These are phyloP conservation scores for Brassica cretica DNA, from an alignment of 345 rosid species.

Conservation along the genomic window DNA sequence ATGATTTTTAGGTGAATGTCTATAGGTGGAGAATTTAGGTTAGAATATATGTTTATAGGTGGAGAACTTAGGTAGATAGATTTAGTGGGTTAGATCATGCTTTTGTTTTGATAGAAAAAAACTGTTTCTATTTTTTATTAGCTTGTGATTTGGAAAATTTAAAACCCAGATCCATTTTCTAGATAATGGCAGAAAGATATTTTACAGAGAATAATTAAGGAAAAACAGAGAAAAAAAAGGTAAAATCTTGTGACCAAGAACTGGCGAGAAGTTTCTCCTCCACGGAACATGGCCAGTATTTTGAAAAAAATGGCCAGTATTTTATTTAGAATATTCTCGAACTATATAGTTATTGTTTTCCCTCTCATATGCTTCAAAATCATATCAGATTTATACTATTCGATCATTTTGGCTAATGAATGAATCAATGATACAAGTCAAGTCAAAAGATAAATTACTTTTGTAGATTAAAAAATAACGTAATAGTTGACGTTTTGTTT, in stretches of 20 bases:
- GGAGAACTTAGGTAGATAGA: constrained; percentile 33
- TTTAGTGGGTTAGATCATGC: constrained; percentile 12
- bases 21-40: constrained; percentile 35
- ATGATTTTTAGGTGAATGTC: constrained; percentile 22
- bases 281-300: constrained; percentile 1
- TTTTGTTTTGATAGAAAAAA: background rate
- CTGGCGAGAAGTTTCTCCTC: constrained; percentile 1
- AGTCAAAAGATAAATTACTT: background rate
- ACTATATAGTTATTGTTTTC: background rate
- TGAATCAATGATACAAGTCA: constrained; percentile 1
- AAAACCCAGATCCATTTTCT: background rate
- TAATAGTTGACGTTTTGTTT: background rate
- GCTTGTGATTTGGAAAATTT: constrained; percentile 3
- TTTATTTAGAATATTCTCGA: constrained; percentile 4
- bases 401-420: background rate
- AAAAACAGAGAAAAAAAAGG: background rate
- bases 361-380: constrained; percentile 7
- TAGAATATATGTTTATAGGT: constrained; percentile 8
- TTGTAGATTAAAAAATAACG: background rate
- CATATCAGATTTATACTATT: background rate
- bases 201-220: background rate
- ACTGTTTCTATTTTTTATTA: background rate
- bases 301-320: constrained; percentile 4
- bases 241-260: constrained; percentile 13
- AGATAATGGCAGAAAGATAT: background rate